Evolutionary conservation across 164 flowering plant genomes (phyloP).

Genomic region (Magnolia kwangsiensis): DNA sequence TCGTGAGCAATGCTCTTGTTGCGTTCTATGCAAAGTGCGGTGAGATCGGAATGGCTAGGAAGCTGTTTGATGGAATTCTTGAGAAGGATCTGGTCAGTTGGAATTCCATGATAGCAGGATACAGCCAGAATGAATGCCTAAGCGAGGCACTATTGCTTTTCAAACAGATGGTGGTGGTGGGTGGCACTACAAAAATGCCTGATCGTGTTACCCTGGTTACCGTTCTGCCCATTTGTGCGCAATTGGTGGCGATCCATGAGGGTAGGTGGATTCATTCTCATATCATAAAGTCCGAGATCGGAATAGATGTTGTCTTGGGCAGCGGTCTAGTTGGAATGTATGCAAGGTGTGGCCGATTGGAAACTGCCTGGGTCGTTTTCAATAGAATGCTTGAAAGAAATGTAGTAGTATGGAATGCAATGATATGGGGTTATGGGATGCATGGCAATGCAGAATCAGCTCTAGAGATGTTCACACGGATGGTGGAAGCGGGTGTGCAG

Average conservation of each 20-base stretch:
- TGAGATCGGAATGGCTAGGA: slow-evolving; percentile 22
- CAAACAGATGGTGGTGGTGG: slow-evolving; percentile 15
- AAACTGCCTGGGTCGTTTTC: slow-evolving; percentile 24
- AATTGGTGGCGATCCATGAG: slow-evolving; percentile 26
- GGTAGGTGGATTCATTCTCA: slow-evolving; percentile 44
- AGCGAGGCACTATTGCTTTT: slow-evolving; percentile 32
- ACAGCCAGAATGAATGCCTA: slow-evolving; percentile 24
- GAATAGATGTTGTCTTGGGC: slow-evolving; percentile 32
- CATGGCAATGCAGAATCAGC: slow-evolving; percentile 30
- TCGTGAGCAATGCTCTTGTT: slow-evolving; percentile 42
- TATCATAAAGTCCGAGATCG: slow-evolving; percentile 31
- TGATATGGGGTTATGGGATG: slow-evolving; percentile 42
- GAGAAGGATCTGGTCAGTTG: slow-evolving; percentile 38
- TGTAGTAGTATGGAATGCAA: slow-evolving; percentile 36
- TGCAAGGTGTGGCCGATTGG: slow-evolving; percentile 34
- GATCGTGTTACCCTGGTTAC: slow-evolving; percentile 36
- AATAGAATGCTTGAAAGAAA: slow-evolving; percentile 25
- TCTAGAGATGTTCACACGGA: slow-evolving; percentile 23
- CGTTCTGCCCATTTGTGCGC: slow-evolving; percentile 38
- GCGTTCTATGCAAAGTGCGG: slow-evolving; percentile 36
- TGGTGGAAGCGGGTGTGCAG: slow-evolving; percentile 30
- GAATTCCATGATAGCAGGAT: slow-evolving; percentile 47
- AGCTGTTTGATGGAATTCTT: slow-evolving; percentile 34
- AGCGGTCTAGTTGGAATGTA: slow-evolving; percentile 40
- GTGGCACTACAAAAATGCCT: slow-evolving; percentile 6